Base-by-base conservation (phyloP, 805 yeast genomes). In the Candida germanica region DNA sequence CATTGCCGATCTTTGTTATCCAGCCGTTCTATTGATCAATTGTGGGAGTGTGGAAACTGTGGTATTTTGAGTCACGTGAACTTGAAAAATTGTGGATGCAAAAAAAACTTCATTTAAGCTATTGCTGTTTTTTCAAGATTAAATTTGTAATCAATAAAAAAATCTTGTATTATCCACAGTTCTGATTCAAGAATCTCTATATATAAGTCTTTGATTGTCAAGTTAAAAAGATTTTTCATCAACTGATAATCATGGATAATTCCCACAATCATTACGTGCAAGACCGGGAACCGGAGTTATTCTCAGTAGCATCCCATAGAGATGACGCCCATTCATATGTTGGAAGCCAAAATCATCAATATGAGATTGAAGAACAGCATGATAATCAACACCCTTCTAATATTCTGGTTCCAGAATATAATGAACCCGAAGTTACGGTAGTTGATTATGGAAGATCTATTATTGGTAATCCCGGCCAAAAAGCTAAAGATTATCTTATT, bases 401-500 rank as follows among this genome's bases (percentile, higher is more conserved):
- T 23, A 33, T 45, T 3, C 20, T 38, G 6, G 61, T 68, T n/a
- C 68, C 71, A 1, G 67, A 64, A 41, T 68, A 59, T 36, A 20
- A 44, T 23, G 70, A 66, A 45, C 41, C 44, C 9, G 58, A 54
- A 15, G 65, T 60, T 12, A 58, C 58, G 4, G 72, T 61, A 1
- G 27, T 54, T 7, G 64, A 55, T 32, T 68, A 60, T 55, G 54
- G 52, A 5, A 46, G 49, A 38, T 34, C 49, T 7, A 36, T 58
- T 2, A 47, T 65, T 11, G 46, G 46, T 17, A 43, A 66, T 36
- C 84, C 83, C 1, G 45, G 60, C 1, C 48, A 47, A 5, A 61
- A 61, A 28, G 49, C 66, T n/a, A 49, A 50, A 10, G 33, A 63
- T 14, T 89, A 89, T 50, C 34, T 80, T 2, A 42, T 60, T 8